Conservation (phyloP, 129 eudicot genomes). For the Centella asiatica region DNA sequence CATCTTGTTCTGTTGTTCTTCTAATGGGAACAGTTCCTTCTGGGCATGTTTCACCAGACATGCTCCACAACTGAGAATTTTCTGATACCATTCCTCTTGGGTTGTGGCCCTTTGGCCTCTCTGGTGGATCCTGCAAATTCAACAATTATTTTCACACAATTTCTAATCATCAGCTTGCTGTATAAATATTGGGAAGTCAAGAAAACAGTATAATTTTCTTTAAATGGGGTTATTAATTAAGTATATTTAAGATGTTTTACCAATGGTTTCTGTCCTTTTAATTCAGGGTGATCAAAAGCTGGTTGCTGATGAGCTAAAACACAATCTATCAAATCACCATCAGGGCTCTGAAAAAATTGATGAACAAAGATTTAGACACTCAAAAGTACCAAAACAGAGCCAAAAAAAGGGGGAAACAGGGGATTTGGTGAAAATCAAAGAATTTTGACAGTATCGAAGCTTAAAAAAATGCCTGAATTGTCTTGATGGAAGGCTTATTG, state of each 20-base stretch:
- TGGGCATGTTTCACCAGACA: constrained; percentile 78
- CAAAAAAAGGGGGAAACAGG: background rate
- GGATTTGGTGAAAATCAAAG: background rate
- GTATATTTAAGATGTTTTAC: constrained; percentile 19
- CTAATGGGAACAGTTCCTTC: constrained; percentile 85
- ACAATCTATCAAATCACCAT: constrained; percentile 94
- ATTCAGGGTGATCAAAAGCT: constrained; percentile 88
- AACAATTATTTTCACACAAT: too few relatives aligned
- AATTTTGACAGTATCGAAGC: background rate
- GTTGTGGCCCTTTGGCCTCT: constrained; percentile 56
- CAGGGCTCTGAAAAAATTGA: constrained; percentile 54
- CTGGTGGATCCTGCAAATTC: constrained; percentile 81
- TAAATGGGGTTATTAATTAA: too few relatives aligned
- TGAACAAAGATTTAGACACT: background rate
- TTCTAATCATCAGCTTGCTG: too few relatives aligned
- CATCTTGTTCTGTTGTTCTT: constrained; percentile 72
- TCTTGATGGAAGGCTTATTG: constrained; percentile 69
- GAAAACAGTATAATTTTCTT: too few relatives aligned
- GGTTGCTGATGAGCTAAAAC: constrained; percentile 74
- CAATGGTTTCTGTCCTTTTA: constrained; percentile 77
- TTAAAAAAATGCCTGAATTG: constrained; percentile 52
- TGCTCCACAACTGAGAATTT: constrained; percentile 62
- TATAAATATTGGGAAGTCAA: background rate
- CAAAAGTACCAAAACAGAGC: background rate
- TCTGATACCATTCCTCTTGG: constrained; percentile 26